Base-by-base conservation (phyloP, 805 yeast genomes). In the Candida arabinofermentans region DNA sequence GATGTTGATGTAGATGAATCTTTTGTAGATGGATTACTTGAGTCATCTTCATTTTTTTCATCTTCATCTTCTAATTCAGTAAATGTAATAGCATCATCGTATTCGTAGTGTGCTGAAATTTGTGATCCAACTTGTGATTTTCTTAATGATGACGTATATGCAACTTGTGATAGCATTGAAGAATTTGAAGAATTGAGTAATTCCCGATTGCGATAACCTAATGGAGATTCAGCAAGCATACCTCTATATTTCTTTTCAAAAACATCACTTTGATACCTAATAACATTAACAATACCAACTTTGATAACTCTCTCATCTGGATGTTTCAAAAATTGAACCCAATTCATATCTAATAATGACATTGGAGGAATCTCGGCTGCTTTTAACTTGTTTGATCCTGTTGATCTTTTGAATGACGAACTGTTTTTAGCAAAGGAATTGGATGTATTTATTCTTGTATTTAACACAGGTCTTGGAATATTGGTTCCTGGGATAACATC, bases 211-310 rank as follows among this genome's bases (percentile, higher is more conserved):
- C 65, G 65, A 31, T 65, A 64, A n/a, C 77, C 79, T 30, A 79
- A 58, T 0, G 86, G 85, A 1, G 83, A 69, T 46, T 80, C 84
- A 34, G 74, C 77, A 18, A 83, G 54, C 47, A 69, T 64, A 0
- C 86, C 86, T 49, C 67, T 74, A 44, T 71, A 69, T 44, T 71
- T 80, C 58, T 68, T 77, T 46, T 82, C 87, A 48, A 84, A 71
- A 0, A 45, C 36, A 5, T 73, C 80, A 0, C 78, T 74, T 2
- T 66, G 55, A 8, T 72, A 64, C 38, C 66, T 62, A 5, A 67
- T 61, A 2, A 75, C 74, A 29, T 67, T 64, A 4, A 79, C 71
- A 24, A 77, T 74, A 1, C 84, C 86, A 24, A 71, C 72, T 46
- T 71, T 76, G 36, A 81, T 42, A 1, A 83, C 71, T 42, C 88